Evolutionary conservation across 306 rosid species (phyloP), one percentile per base, ranked within the genome.

Genomic region (Acmispon strigosus): DNA sequence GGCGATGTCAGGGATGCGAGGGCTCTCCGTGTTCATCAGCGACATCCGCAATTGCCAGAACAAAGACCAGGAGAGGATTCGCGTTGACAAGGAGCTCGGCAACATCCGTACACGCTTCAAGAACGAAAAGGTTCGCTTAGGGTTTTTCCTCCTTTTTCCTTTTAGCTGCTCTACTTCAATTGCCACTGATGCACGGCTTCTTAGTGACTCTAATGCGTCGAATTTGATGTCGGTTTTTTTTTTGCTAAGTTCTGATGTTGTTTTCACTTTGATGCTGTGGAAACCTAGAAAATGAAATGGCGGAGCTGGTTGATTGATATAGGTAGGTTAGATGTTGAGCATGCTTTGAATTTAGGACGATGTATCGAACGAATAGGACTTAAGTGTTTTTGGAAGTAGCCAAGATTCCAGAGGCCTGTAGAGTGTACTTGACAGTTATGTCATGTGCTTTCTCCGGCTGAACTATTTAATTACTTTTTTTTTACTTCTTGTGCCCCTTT

Each of bases 1-100:
- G 99, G 96, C 99, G 71, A 83, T 88, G 90, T 91, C 97, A 36
- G 97, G 97, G 76, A 95, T 95, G 99, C 74, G 99, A 82, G 99
- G 99, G 24, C 96, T 95, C 74, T 91, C 99, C 71, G 99, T 95
- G 15, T 95, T 95, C 72, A 95, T 95, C 71, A 95, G 99, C 82
- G 97, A 95, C 80, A 43, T 95, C 49, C 99, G 97, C 48, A 95
- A 95, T 86, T 95, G 97, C 77, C 99, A 77, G 83, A 95, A 95
- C 82, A 95, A 95, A 81, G 99, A 95, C 80, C 97, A 85, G 70
- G 99, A 95, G 82, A 80, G 99, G 85, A 90, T 89, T 17, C 96
- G 99, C 10, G 99, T 95, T 29, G 99, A 95, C 53, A 95, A 95
- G 81, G 99, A 95, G 84, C 96, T 95, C 18, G 99, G 99, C n/a